Base-by-base conservation (phyloP, 129 eudicot species). In the Deinandra increscens region DNA sequence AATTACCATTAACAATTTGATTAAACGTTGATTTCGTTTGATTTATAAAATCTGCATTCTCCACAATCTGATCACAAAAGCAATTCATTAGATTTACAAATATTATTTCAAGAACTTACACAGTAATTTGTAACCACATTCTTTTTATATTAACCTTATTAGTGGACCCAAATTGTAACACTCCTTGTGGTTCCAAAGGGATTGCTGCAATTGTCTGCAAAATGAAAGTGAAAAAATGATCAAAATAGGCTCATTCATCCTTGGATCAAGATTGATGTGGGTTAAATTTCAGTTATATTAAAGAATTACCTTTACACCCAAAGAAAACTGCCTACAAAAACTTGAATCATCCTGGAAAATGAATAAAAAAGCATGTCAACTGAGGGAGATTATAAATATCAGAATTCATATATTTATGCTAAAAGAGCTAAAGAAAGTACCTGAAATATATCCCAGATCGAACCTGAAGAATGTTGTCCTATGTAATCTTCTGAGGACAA, bases 201-300 rank as follows among this genome's bases (percentile, higher is more conserved):
- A 92, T 86, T 20, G 88, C 80, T 39, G 83, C 89, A 81, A 86
- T 75, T 66, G 98, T 88, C 96, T 92, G 89, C 78, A 80, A 81
- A 71, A 81, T 37, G 20, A 59, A 64, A 44, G 68, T 20, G 50
- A 44, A 11, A 60, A 59, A 67, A 54, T 14, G 9, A 56, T 56
- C 37, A 72, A 42, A 41, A 60, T 14, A 4, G 9, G 39, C 63
- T 56, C 38, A 9, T 62, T 31, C 58, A 15, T 42, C 22, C 41
- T 60, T 54, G 43, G 68, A 56, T 64, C 53, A 36, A 60, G 48
- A 44, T 56, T 9, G 18, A 23, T 13, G 18, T 74, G 71, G 6
- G 44, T 38, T 19, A 20, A 72, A 71, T 12, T 65, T 4, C 29
- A 71, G 36, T 6, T 39, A n/a, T 61, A 29, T 34, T 33, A 68